Base-by-base conservation (phyloP, 768 basidiomycete species). In the Serendipita indica region DNA sequence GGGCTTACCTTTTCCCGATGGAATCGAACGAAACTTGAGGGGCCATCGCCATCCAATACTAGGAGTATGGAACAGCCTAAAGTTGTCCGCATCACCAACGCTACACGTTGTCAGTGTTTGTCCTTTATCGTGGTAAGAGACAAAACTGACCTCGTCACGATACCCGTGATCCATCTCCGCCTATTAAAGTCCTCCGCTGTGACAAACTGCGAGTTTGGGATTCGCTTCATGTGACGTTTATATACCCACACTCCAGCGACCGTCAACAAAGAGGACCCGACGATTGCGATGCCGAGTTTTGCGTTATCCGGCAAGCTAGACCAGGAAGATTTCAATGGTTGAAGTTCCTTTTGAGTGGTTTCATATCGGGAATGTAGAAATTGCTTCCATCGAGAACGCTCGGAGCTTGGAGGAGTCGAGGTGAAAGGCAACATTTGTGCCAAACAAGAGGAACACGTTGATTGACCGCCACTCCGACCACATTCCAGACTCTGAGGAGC, bases 21-120 rank as follows among this genome's bases (percentile, higher is more conserved):
- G 89, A 34, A 91, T 72, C 13, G 69, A 66, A 59, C 86, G 77
- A 54, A 88, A 74, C 63, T 82, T 86, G 62, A 88, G 62, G 0
- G 85, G 88, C 76, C 80, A 86, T 49, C 75, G 72, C 74, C 83
- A 89, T 33, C 87, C 84, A 27, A 87, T 66, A 0, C 78, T 75
- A 0, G 93, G 92, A 0, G 83, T 91, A 66, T 98, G 93, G 64
- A 82, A 96, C 30, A 98, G 54, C 27, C 86, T 73, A 68, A 94
- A 92, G 66, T 89, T 89, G 69, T 97, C 93, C 12, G 78, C 82
- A 65, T 92, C 89, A 2, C 86, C 86, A 57, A 90, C 89, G 61
- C 87, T 89, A 61, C 45, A 34, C 18, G 49, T 13, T 39, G 13
- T 37, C 30, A 35, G 61, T 14, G 41, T 39, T 37, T 33, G 34